These are phyloP conservation scores for Fraxinus sp. DNA, from an alignment of 305 asterid species.

Conservation along the genomic window DNA sequence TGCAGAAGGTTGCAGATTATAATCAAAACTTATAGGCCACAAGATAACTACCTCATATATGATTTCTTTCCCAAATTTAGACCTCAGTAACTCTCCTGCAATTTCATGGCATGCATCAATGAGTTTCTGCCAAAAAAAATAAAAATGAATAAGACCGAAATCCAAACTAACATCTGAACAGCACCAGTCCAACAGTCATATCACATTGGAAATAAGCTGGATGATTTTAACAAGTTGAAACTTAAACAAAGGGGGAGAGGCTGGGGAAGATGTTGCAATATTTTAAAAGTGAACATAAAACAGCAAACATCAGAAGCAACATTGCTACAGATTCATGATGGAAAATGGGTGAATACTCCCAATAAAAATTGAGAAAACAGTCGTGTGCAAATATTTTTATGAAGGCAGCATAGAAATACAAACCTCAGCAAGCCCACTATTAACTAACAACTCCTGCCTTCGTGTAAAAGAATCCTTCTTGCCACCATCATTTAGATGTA, in stretches of 20 bases:
- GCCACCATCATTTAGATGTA: slow-evolving; percentile 54
- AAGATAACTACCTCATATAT: slow-evolving; percentile 64
- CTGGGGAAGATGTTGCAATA: background rate
- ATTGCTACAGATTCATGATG: background rate
- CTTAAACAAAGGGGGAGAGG: background rate
- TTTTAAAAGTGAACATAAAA: background rate
- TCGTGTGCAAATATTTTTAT: slow-evolving; percentile 2
- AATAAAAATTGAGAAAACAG: background rate
- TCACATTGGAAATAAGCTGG: background rate
- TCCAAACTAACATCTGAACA: slow-evolving; percentile 1
- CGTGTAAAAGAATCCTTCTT: slow-evolving; percentile 81
- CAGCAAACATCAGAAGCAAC: background rate
- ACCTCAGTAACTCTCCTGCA: slow-evolving; percentile 56
- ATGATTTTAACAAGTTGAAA: background rate
- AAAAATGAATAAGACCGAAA: background rate
- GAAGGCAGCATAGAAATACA: slow-evolving; percentile 17
- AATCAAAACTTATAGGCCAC: background rate
- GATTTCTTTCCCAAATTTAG: slow-evolving; percentile 80
- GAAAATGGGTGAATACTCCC: background rate
- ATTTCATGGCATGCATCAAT: slow-evolving; percentile 65
- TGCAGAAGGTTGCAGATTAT: background rate
- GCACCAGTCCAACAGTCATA: background rate
- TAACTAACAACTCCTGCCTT: slow-evolving; percentile 77
- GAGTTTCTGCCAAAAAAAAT: slow-evolving; percentile 61
- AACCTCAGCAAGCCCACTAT: slow-evolving; percentile 92